Evolutionary conservation across 106 monocot species (phyloP).

Genomic region (Xerophyta viscosa): DNA sequence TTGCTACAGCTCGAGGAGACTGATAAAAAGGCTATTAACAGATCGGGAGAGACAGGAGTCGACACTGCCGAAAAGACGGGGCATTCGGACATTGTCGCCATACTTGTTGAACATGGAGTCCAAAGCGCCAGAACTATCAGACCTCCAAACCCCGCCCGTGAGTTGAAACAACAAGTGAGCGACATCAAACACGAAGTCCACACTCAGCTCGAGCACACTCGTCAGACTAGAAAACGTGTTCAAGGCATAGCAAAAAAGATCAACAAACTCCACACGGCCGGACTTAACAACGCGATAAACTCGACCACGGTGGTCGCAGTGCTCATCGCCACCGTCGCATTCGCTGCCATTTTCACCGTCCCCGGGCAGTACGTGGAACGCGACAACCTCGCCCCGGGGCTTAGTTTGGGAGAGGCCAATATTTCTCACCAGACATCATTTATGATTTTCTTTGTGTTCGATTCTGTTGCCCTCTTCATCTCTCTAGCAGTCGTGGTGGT

Average conservation of each 20-base stretch:
- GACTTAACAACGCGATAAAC: conserved; percentile 94
- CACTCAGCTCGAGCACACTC: conserved; percentile 69
- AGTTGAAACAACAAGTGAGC: conserved; percentile 75
- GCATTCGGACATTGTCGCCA: conserved; percentile 25
- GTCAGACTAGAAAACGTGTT: conserved; percentile 57
- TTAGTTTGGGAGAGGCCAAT: conserved; percentile 65
- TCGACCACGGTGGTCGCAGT: conserved; percentile 90
- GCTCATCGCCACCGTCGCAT: conserved; percentile 85
- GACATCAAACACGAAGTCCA: conserved; percentile 94
- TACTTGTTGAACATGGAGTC: conserved; percentile 45
- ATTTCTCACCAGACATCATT: conserved; percentile 53
- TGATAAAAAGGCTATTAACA: conserved; percentile 54
- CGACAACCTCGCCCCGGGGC: conserved; percentile 29
- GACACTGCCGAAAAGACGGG: conserved; percentile 81
- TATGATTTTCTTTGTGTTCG: conserved; percentile 83
- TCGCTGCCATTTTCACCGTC: conserved; percentile 81
- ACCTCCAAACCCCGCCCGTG: conserved; percentile 37
- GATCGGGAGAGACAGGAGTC: conserved; percentile 66
- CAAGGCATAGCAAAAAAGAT: conserved; percentile 69
- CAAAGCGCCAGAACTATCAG: conserved; percentile 35
- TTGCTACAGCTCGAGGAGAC: conserved; percentile 42
- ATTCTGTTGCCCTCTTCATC: conserved; percentile 82
- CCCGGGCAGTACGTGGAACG: conserved; percentile 59
- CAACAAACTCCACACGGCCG: conserved; percentile 78
- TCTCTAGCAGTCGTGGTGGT: conserved; percentile 89